A percentile compares a stretch with the other conserved stretches of the same genome.
These are phyloP conservation scores for Phyllosticta paracitricarpa DNA, from an alignment of 2,329 filamentous ascomycete genomes.

Conservation along the genomic window DNA sequence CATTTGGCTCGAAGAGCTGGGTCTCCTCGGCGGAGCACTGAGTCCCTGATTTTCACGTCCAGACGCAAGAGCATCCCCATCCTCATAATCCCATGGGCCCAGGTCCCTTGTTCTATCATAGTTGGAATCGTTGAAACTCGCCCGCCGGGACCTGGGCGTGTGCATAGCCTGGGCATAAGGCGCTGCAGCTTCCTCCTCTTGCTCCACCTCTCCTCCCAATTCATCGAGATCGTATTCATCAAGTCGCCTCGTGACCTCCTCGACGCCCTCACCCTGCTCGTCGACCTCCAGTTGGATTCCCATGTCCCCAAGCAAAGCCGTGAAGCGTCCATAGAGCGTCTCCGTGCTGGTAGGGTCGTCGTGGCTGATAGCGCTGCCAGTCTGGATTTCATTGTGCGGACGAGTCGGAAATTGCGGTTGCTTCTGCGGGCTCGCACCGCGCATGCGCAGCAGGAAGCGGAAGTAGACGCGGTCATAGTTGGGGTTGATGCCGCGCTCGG, in stretches of 20 bases:
- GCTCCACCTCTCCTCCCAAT: background rate
- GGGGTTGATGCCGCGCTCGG: slow-evolving; percentile 57
- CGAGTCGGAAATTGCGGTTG: slow-evolving; percentile 10
- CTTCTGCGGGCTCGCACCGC: slow-evolving; percentile 13
- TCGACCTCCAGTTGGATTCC: slow-evolving; percentile 61
- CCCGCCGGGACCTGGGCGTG: slow-evolving; percentile 11
- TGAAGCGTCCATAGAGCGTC: slow-evolving; percentile 59
- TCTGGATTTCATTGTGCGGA: background rate
- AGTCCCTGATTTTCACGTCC: background rate
- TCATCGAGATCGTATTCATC: slow-evolving; percentile 18
- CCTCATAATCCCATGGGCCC: background rate
- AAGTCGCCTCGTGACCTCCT: slow-evolving; percentile 22
- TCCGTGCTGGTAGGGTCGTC: slow-evolving; percentile 32
- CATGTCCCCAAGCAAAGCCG: slow-evolving; percentile 55
- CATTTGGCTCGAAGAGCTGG: background rate
- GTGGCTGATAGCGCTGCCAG: slow-evolving; percentile 9
- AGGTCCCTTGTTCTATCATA: slow-evolving; percentile 5
- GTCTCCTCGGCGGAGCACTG: background rate
- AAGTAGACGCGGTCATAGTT: slow-evolving; percentile 67
- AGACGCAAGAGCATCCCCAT: background rate
- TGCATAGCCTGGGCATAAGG: slow-evolving; percentile 21
- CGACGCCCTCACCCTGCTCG: slow-evolving; percentile 31
- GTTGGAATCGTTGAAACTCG: slow-evolving; percentile 11
- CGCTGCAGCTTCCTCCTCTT: slow-evolving; percentile 27
- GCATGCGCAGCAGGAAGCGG: slow-evolving; percentile 66